phyloP scores from a whole-genome alignment of 441 rosid species.

The Flueggea neowawraea region DNA sequence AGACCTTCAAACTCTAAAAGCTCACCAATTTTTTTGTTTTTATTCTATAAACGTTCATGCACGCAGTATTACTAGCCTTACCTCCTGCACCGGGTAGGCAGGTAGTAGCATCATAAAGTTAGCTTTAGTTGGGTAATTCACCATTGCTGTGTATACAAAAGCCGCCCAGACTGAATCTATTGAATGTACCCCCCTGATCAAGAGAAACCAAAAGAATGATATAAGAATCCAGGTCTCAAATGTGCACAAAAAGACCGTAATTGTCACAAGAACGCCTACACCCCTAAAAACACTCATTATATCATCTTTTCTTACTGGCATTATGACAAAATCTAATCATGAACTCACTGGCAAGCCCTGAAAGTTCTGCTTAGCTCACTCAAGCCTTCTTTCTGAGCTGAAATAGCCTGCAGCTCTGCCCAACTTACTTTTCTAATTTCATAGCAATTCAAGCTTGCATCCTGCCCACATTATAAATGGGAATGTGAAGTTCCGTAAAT shows the following conservation, averaged over 20 bases:
- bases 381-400: slow-evolving; percentile 44
- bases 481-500: slow-evolving; percentile 2
- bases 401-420: slow-evolving; percentile 54
- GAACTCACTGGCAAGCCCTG: slow-evolving; percentile 60
- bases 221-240: slow-evolving; percentile 6
- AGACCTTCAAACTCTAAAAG: too few relatives aligned
- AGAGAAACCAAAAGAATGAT: not conserved
- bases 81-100: slow-evolving; percentile 71
- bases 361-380: slow-evolving; percentile 54
- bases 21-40: too few relatives aligned
- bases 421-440: slow-evolving; percentile 66
- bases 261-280: too few relatives aligned
- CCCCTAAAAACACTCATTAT: too few relatives aligned
- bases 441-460: slow-evolving; percentile 63
- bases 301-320: too few relatives aligned
- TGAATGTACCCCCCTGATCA: slow-evolving; percentile 46
- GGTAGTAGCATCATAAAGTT: slow-evolving; percentile 73
- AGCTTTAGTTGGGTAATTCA: slow-evolving; percentile 72
- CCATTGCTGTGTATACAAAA: slow-evolving; percentile 69
- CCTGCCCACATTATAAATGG: slow-evolving; percentile 30
- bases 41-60: not conserved
- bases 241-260: not conserved
- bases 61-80: slow-evolving; percentile 10
- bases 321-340: not conserved
- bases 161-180: slow-evolving; percentile 43